Evolutionary conservation across 208 protist genomes (phyloP), one percentile per base, ranked within the genome.

Genomic region (Trypanosoma cruzi): DNA sequence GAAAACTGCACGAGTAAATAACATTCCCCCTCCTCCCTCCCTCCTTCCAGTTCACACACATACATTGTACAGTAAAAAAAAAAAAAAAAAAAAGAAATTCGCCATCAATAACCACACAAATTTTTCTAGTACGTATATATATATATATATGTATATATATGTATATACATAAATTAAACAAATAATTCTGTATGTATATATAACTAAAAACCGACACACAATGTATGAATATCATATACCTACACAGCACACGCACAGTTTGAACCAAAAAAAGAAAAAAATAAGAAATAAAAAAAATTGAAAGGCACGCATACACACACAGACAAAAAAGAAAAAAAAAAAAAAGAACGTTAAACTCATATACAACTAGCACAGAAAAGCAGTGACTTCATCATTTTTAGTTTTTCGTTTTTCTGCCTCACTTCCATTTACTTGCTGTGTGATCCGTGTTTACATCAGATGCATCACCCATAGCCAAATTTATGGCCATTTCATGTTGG

Each of bases 71-170:
- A 34, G 28, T 29, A 58, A 4, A 29, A 58, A 58, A n/a, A 18
- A 58, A 58, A 58, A 58, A 37, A 36, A 36, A 58, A 36, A n/a
- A 34, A 58, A 58, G 7, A 36, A n/a, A 50, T n/a, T n/a, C n/a
- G n/a, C 13, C 37, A 44, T 44, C 37, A 44, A 5, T 44, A 16
- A 13, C 37, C 37, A 16, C 37, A 16, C 13, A 44, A 5, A 44
- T 13, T 16, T 44, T 16, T 44, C 5, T 13, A 50, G 46, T 61
- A 28, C 20, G 42, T 61, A 44, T 61, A 61, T 61, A 62, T 44
- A 53, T 54, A 37, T 52, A 53, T 53, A 54, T 34, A 54, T 49
- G 14, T 37, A 64, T 32, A 64, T 24, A 34, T 65, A 40, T 2
- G 26, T 55, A 37, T 16, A 55, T 0, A 55, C 2, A 36, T 20